Conservation (phyloP, 768 basidiomycete species). For the Trametes sanguinea region DNA sequence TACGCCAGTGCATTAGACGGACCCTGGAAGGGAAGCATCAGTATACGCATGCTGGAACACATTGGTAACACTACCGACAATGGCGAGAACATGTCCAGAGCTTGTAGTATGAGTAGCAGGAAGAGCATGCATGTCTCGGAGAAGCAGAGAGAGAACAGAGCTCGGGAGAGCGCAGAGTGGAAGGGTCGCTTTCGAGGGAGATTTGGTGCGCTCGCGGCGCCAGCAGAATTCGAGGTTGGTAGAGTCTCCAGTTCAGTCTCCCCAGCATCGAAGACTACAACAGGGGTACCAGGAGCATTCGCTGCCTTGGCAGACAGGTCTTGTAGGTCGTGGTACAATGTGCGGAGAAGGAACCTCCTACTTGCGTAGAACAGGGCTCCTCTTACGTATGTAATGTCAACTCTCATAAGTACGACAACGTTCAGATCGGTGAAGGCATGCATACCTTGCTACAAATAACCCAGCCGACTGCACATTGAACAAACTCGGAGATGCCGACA, state of each 20-base stretch:
- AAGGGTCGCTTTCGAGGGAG: conserved; percentile 31
- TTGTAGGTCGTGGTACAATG: conserved; percentile 61
- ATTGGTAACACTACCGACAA: conserved; percentile 42
- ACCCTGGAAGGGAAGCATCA: conserved; percentile 41
- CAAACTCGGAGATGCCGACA: background rate
- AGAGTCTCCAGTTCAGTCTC: conserved; percentile 43
- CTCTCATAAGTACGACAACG: no score
- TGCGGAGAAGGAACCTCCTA: conserved; percentile 57
- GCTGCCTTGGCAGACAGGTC: conserved; percentile 39
- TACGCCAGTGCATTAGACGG: conserved; percentile 66
- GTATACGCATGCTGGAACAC: background rate
- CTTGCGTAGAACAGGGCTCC: conserved; percentile 56
- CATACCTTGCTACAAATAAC: conserved; percentile 1
- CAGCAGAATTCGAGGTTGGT: conserved; percentile 37
- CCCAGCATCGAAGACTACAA: conserved; percentile 21
- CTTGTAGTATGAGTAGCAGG: conserved; percentile 72
- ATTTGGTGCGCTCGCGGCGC: background rate
- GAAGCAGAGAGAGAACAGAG: conserved; percentile 69
- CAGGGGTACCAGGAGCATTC: conserved; percentile 10
- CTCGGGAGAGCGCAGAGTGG: conserved; percentile 59
- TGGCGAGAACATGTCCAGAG: conserved; percentile 51
- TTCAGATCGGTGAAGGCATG: no score
- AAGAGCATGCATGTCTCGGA: conserved; percentile 77
- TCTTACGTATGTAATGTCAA: conserved; percentile 35
- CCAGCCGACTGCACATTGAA: conserved; percentile 1